phyloP scores from a whole-genome alignment of 1,284 basidiomycete genomes.

The Entoloma clypeatum region DNA sequence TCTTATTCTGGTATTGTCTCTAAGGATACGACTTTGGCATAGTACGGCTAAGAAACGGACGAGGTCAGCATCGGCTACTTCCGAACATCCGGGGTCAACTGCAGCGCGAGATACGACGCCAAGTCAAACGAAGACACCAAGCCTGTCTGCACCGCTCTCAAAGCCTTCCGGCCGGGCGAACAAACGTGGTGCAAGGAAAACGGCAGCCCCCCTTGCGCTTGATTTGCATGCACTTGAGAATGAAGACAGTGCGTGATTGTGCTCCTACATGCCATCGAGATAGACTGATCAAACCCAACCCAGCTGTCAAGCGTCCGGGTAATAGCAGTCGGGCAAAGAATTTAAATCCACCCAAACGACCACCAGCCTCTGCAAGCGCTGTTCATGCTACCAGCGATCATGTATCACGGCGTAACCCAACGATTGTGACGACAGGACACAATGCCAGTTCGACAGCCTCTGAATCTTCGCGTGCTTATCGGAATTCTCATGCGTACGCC shows the following conservation, averaged over 20 bases:
- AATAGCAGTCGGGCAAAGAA: conserved; percentile 47
- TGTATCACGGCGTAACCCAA: conserved; percentile 43
- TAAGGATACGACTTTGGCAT: conserved; percentile 12
- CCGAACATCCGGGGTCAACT: conserved; percentile 46
- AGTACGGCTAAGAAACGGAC: conserved; percentile 64
- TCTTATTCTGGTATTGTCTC: conserved; percentile 11
- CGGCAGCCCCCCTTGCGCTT: conserved; percentile 25
- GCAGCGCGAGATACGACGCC: conserved; percentile 47
- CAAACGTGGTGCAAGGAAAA: conserved; percentile 48
- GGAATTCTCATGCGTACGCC: conserved; percentile 71
- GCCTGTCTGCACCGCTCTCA: conserved; percentile 28
- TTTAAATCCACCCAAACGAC: conserved; percentile 41
- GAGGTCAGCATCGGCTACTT: conserved; percentile 64
- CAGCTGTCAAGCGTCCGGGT: conserved; percentile 39
- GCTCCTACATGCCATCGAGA: background rate
- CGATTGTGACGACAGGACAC: conserved; percentile 27
- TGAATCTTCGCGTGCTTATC: conserved; percentile 52
- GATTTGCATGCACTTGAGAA: conserved; percentile 49
- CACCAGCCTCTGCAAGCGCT: conserved; percentile 39
- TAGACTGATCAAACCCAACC: too few species aligned
- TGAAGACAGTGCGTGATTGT: conserved; percentile 53
- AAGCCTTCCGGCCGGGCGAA: conserved; percentile 29
- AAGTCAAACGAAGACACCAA: conserved; percentile 18
- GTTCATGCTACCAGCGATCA: conserved; percentile 42
- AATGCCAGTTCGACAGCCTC: conserved; percentile 23